Conservation (phyloP, 306 rosid genomes). For the Purshia tridentata region DNA sequence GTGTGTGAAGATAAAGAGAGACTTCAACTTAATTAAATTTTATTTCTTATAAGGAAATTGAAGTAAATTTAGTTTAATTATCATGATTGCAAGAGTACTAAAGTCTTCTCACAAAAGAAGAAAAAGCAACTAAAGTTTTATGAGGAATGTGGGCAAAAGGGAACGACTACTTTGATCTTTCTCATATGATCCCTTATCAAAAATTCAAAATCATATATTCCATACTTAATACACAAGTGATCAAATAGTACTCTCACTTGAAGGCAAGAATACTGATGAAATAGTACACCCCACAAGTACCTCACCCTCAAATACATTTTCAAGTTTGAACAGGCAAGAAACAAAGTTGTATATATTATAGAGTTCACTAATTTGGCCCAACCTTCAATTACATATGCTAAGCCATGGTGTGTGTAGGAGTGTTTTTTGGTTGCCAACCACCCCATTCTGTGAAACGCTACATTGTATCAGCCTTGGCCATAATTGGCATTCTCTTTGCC, state of each 20-base stretch:
- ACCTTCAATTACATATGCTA: not conserved
- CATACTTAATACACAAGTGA: conserved; percentile 31
- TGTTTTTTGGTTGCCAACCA: conserved; percentile 30
- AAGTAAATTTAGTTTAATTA: not conserved
- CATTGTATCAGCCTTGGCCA: conserved; percentile 36
- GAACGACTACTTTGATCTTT: not conserved
- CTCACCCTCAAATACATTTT: not conserved
- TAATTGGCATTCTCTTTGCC: conserved; percentile 36
- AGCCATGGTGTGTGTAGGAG: conserved; percentile 46
- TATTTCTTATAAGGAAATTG: too few species aligned
- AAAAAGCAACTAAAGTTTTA: conserved; percentile 8
- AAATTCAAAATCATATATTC: conserved; percentile 13
- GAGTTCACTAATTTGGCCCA: not conserved
- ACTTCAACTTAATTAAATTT: too few species aligned
- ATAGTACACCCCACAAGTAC: too few species aligned
- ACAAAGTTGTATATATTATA: not conserved
- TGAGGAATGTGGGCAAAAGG: not conserved
- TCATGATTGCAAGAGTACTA: not conserved
- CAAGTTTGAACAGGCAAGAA: conserved; percentile 9
- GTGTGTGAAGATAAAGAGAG: too few species aligned
- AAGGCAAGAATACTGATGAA: conserved; percentile 35
- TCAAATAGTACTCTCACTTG: conserved; percentile 2
- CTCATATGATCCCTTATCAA: not conserved
- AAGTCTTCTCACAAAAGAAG: not conserved
- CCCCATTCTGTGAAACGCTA: conserved; percentile 30